Evolutionary conservation across 139 green algal species (phyloP).

Genomic region (Monoraphidium neglectum): DNA sequence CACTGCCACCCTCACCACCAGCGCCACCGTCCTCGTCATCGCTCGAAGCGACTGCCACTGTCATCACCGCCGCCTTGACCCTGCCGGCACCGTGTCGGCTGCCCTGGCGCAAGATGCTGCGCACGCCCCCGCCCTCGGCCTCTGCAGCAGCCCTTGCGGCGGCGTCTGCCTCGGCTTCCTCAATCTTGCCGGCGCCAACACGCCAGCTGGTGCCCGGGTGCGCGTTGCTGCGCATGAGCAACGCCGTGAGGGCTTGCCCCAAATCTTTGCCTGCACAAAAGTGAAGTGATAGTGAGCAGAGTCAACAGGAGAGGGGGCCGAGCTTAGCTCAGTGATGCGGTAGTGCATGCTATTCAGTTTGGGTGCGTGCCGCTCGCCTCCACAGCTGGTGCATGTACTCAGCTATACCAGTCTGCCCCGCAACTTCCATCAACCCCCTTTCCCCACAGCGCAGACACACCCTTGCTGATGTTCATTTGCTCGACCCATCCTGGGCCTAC

Average conservation of each 20-base stretch:
- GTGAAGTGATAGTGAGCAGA: too few species aligned
- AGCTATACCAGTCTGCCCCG: too few species aligned
- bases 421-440: too few species aligned
- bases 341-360: too few species aligned
- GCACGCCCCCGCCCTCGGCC: not conserved
- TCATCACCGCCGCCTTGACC: slow-evolving; percentile 32
- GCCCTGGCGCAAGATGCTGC: slow-evolving; percentile 14
- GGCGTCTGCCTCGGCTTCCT: slow-evolving; percentile 2
- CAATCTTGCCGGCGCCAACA: slow-evolving; percentile 32
- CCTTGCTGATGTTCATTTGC: too few species aligned
- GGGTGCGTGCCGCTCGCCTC: too few species aligned
- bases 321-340: too few species aligned
- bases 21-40: not conserved
- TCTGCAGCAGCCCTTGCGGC: not conserved
- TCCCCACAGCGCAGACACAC: too few species aligned
- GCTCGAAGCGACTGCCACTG: not conserved
- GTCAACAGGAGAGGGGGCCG: too few species aligned
- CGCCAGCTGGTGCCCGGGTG: slow-evolving; percentile 41
- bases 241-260: slow-evolving; percentile 31
- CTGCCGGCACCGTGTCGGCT: not conserved
- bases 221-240: slow-evolving; percentile 8
- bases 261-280: slow-evolving; percentile 35
- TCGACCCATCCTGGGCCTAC: too few species aligned
- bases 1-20: not conserved
- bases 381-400: too few species aligned